A percentile compares a stretch with the other conserved stretches of the same genome.
These are phyloP conservation scores for Andrographis paniculata DNA, from an alignment of 305 asterid genomes.

Conservation along the genomic window DNA sequence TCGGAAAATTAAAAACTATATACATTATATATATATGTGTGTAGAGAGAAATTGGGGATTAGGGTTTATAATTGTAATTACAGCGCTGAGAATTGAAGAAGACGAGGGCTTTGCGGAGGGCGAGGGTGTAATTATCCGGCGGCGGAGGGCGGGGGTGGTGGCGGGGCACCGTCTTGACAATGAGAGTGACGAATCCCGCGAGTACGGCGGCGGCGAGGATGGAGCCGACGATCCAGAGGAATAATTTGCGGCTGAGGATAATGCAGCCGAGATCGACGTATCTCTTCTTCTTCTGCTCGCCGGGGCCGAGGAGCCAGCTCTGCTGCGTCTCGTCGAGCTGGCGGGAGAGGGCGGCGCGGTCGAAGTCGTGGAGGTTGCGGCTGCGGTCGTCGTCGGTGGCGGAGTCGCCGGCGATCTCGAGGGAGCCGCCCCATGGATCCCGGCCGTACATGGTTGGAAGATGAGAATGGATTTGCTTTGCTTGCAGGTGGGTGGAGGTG, in stretches of 20 bases:
- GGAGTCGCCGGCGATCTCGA: slow-evolving; percentile 74
- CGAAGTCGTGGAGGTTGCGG: slow-evolving; percentile 51
- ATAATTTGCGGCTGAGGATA: slow-evolving; percentile 75
- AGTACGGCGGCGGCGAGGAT: slow-evolving; percentile 55
- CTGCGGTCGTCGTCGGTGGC: slow-evolving; percentile 85
- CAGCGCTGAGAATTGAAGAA: slow-evolving; percentile 90
- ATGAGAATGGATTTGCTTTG: no score
- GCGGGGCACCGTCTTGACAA: slow-evolving; percentile 72
- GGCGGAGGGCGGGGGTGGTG: slow-evolving; percentile 64
- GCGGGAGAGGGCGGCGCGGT: slow-evolving; percentile 84
- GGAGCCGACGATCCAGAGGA: slow-evolving; percentile 71
- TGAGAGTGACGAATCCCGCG: slow-evolving; percentile 58
- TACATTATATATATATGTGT: no score
- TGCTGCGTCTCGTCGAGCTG: slow-evolving; percentile 92
- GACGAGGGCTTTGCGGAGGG: slow-evolving; percentile 82
- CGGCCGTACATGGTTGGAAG: slow-evolving; percentile 89
- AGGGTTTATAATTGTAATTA: slow-evolving; percentile 24
- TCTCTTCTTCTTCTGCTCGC: slow-evolving; percentile 93
- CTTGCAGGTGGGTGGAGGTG: no score
- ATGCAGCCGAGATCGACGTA: slow-evolving; percentile 96
- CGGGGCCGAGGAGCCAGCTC: slow-evolving; percentile 93
- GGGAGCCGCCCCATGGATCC: slow-evolving; percentile 94
- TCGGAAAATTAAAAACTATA: not conserved
- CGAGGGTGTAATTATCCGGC: slow-evolving; percentile 81
- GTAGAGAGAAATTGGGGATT: no score